A percentile compares a stretch with the other conserved stretches of the same genome.
Conservation (phyloP, 177 flowering plant genomes). For the Tripterygium wilfordii region DNA sequence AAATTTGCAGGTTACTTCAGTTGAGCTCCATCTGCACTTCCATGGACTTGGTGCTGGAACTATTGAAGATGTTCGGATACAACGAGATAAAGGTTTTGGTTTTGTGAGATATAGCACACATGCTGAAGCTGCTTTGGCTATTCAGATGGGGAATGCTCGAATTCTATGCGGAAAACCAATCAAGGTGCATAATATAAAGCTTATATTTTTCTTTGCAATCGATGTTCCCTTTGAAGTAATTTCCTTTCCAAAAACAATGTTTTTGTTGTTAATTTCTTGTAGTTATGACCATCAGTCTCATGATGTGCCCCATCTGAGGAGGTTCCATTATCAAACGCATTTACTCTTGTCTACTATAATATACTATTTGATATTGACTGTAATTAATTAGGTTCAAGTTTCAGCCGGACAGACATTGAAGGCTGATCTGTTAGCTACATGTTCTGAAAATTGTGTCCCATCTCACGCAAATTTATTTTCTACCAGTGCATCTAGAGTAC, state of each 20-base stretch:
- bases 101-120: slow-evolving; percentile 20
- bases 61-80: slow-evolving; percentile 17
- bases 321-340: too few species aligned
- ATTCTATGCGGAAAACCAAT: slow-evolving; percentile 10
- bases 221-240: too few species aligned
- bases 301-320: too few species aligned
- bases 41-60: slow-evolving; percentile 19
- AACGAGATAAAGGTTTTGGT: slow-evolving; percentile 20
- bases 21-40: slow-evolving; percentile 15
- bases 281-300: too few species aligned
- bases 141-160: slow-evolving; percentile 14
- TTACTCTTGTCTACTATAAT: too few species aligned
- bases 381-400: not conserved
- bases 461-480: not conserved
- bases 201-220: not conserved
- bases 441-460: too few species aligned
- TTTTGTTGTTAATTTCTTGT: too few species aligned
- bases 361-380: too few species aligned
- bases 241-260: too few species aligned
- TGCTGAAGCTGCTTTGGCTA: slow-evolving; percentile 16
- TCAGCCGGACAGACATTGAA: too few species aligned
- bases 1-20: slow-evolving; percentile 8
- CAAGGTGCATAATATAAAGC: slow-evolving; percentile 5
- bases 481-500: too few species aligned
- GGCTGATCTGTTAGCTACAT: too few species aligned